Percentiles rank a stretch among this genome's conserved stretches.
Conservation (phyloP, 1,139 yeast genomes). For the Candida sanyaensis region DNA sequence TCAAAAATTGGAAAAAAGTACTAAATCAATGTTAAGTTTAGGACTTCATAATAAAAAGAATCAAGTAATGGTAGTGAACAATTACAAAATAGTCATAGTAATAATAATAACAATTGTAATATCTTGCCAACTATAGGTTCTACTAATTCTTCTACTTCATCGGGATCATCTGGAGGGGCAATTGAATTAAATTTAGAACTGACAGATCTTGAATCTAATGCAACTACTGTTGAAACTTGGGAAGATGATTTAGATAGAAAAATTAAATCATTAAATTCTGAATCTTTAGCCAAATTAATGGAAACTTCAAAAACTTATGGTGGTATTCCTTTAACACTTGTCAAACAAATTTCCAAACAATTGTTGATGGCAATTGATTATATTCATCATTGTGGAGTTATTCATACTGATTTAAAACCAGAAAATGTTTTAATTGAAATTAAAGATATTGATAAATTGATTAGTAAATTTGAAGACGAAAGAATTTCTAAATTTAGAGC, state of each 20-base stretch:
- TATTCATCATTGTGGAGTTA: slow-evolving; percentile 44
- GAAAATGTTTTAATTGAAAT: slow-evolving; percentile 45
- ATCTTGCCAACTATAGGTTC: neutral
- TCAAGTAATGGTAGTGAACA: neutral
- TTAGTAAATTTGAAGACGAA: slow-evolving; percentile 35
- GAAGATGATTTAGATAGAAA: slow-evolving; percentile 11
- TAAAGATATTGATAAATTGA: slow-evolving; percentile 38
- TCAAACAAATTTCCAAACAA: slow-evolving; percentile 41
- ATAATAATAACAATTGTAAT: neutral
- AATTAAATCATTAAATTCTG: slow-evolving; percentile 15
- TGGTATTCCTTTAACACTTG: slow-evolving; percentile 39
- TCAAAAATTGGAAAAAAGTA: slow-evolving; percentile 21
- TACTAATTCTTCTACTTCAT: slow-evolving; percentile 9
- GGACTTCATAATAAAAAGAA: slow-evolving; percentile 20
- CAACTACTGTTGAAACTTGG: slow-evolving; percentile 9
- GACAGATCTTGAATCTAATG: slow-evolving; percentile 12
- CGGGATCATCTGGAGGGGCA: slow-evolving; percentile 10
- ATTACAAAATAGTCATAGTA: slow-evolving; percentile 1
- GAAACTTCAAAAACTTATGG: slow-evolving; percentile 20
- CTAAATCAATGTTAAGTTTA: slow-evolving; percentile 27
- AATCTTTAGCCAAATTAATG: slow-evolving; percentile 17
- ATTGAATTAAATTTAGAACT: slow-evolving; percentile 9
- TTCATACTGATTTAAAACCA: slow-evolving; percentile 48
- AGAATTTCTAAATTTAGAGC: slow-evolving; percentile 20
- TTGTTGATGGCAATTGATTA: slow-evolving; percentile 40